Base-by-base conservation (phyloP, 2,329 filamentous ascomycete genomes). In the Cryphonectria carpinicola region DNA sequence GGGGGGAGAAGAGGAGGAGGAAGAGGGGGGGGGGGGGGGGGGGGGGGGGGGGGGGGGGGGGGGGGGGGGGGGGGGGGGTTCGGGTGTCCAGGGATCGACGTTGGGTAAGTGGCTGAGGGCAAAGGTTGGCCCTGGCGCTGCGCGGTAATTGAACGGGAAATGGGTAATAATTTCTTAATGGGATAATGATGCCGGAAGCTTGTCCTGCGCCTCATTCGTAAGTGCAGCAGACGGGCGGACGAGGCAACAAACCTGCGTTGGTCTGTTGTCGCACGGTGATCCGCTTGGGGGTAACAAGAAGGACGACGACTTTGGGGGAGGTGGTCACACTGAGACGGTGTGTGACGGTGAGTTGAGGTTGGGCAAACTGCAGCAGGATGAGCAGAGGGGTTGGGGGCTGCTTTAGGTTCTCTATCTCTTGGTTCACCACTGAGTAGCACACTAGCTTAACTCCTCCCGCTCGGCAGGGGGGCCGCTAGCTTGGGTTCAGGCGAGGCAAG, bases 41-140 rank as follows among this genome's bases (percentile, higher is more conserved):
- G n/a, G n/a, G n/a, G n/a, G n/a, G n/a, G n/a, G n/a, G n/a, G n/a
- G n/a, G n/a, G n/a, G n/a, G n/a, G n/a, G n/a, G n/a, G n/a, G n/a
- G n/a, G n/a, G n/a, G n/a, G n/a, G n/a, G n/a, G n/a, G n/a, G n/a
- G n/a, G n/a, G n/a, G n/a, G n/a, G n/a, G n/a, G n/a, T 35, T 13
- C 11, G 54, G 11, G 19, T 25, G 63, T 39, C n/a, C 41, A 49
- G 41, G 43, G 63, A 32, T 65, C n/a, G 63, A 10, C n/a, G n/a
- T 62, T 35, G 25, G 19, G 43, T 19, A 32, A 22, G 39, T 63
- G 65, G 37, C n/a, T 58, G 65, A 66, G 19, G 17, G 61, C 66
- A 32, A 71, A 61, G 52, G 58, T 64, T 67, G 58, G 49, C 68
- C 68, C 68, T 61, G 52, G 60, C 68, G 58, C 58, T 61, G 58